Conservation (phyloP, 139 green algal genomes). For the Auxenochlorella pyrenoidosa region DNA sequence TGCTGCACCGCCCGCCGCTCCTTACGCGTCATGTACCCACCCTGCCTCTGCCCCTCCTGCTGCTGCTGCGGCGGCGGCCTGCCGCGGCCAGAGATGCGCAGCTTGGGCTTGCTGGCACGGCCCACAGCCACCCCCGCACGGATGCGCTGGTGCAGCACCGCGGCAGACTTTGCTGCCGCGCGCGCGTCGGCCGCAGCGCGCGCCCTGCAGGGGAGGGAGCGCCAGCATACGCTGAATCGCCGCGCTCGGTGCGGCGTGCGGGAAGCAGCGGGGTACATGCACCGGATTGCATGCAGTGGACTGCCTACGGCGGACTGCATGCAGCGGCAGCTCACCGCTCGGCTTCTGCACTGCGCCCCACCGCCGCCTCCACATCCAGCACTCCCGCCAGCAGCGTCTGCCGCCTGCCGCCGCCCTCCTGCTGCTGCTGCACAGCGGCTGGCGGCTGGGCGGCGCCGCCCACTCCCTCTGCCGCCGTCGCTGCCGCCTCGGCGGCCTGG, state of each 20-base stretch:
- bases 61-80: too few relatives aligned
- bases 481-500: neutral
- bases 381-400: conserved; percentile 26
- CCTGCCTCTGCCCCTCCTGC: too few relatives aligned
- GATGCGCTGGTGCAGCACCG: conserved; percentile 17
- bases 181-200: neutral
- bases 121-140: neutral
- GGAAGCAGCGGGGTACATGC: too few relatives aligned
- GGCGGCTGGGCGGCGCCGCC: neutral
- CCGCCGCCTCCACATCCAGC: conserved; percentile 38
- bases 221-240: too few relatives aligned
- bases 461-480: neutral
- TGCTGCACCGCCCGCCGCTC: too few relatives aligned
- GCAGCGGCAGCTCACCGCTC: neutral
- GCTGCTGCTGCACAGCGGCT: conserved; percentile 8
- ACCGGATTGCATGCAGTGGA: too few relatives aligned
- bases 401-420: neutral
- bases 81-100: too few relatives aligned
- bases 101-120: neutral
- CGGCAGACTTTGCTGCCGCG: neutral
- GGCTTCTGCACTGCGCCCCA: conserved; percentile 11
- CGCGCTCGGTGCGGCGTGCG: too few relatives aligned
- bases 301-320: too few relatives aligned
- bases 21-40: too few relatives aligned
- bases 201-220: neutral